Evolutionary conservation across 2,329 filamentous ascomycete species (phyloP).

Genomic region (Mycogone perniciosa): DNA sequence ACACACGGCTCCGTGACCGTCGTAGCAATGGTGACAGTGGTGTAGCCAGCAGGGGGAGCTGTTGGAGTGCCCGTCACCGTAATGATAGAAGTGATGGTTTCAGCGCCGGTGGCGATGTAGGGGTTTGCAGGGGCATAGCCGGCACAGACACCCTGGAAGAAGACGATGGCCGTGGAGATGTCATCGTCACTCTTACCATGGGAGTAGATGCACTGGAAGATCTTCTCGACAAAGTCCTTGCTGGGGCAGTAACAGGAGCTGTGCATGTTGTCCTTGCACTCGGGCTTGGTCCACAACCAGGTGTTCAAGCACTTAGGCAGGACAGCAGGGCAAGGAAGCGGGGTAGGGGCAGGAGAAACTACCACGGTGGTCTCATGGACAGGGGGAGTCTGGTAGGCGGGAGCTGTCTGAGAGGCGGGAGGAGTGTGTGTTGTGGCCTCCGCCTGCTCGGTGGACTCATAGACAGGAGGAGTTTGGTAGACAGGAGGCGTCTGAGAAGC

Average conservation of each 20-base stretch:
- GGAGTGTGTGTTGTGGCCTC: too few relatives aligned
- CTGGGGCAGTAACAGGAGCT: slow-evolving; percentile 81
- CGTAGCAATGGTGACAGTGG: slow-evolving; percentile 43
- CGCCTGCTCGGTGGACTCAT: not conserved
- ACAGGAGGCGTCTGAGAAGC: slow-evolving; percentile 11
- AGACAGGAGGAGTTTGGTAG: slow-evolving; percentile 16
- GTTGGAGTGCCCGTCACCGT: slow-evolving; percentile 47
- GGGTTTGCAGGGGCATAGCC: slow-evolving; percentile 69
- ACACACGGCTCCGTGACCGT: slow-evolving; percentile 46
- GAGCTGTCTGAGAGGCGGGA: slow-evolving; percentile 4
- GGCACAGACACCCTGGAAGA: slow-evolving; percentile 89
- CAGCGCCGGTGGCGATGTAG: slow-evolving; percentile 72
- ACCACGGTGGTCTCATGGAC: not conserved
- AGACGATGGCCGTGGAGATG: slow-evolving; percentile 65
- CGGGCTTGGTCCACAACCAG: slow-evolving; percentile 62
- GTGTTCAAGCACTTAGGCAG: slow-evolving; percentile 90
- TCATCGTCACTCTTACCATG: slow-evolving; percentile 62
- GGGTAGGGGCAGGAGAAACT: slow-evolving; percentile 26
- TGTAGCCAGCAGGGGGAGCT: slow-evolving; percentile 42
- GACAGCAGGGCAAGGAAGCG: slow-evolving; percentile 57
- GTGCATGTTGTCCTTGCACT: slow-evolving; percentile 81
- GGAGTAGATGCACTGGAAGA: slow-evolving; percentile 75
- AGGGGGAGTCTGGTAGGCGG: slow-evolving; percentile 17
- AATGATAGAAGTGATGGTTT: slow-evolving; percentile 56
- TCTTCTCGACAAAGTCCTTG: slow-evolving; percentile 65